Evolutionary conservation across 331 rosid genomes (phyloP).

Genomic region (Cydonia oblonga): DNA sequence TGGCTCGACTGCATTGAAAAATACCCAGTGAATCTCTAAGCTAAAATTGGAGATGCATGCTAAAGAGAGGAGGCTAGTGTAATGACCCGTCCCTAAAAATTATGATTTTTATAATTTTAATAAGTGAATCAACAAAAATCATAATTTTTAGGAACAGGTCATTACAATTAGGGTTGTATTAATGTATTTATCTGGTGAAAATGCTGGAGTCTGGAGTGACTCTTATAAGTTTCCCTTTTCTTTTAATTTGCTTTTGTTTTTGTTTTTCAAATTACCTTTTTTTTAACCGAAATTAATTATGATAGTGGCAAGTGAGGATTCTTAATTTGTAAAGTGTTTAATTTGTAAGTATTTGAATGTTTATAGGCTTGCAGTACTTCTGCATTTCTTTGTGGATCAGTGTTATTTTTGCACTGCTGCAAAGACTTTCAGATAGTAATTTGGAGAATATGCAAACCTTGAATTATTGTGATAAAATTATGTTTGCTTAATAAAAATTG

Average conservation of each 20-base stretch:
- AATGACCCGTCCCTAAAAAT: too few species aligned
- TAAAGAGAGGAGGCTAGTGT: neutral
- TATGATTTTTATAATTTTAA: too few species aligned
- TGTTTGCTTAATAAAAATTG: too few species aligned
- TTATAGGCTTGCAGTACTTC: neutral
- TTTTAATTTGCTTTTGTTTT: neutral
- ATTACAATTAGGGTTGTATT: neutral
- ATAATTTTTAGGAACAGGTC: too few species aligned
- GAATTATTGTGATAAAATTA: neutral
- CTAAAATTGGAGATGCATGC: neutral
- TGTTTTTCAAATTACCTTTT: neutral
- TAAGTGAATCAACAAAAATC: too few species aligned
- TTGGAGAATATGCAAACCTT: neutral
- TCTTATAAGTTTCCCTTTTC: neutral
- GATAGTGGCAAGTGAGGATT: neutral
- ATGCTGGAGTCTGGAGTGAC: neutral
- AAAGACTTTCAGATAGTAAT: neutral
- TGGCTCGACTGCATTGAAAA: conserved; percentile 76
- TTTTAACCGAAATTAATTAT: neutral
- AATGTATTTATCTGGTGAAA: neutral
- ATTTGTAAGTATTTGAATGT: neutral
- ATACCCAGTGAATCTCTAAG: conserved; percentile 34
- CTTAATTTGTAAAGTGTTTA: neutral
- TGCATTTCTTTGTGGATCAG: neutral
- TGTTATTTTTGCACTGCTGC: neutral